phyloP scores from a whole-genome alignment of 371 early-diverging fungal genomes.

The Mucor irregularis region DNA sequence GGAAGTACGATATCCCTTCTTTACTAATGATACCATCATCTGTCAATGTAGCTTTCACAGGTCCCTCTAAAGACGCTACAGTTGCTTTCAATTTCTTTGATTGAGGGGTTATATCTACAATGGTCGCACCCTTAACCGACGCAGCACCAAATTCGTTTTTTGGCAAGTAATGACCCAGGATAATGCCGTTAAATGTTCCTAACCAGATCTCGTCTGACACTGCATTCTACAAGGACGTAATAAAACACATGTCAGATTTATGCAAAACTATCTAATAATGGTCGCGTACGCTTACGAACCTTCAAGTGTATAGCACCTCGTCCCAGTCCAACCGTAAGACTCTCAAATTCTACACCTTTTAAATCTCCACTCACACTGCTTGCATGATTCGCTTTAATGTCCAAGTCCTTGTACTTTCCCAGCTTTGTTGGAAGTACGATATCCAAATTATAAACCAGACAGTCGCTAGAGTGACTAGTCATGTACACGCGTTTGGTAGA shows the following conservation, averaged over 20 bases:
- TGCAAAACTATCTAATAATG: too few species aligned
- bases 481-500: conserved; percentile 7
- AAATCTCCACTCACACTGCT: conserved; percentile 9
- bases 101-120: conserved; percentile 6
- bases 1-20: conserved; percentile 8
- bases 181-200: conserved; percentile 13
- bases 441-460: conserved; percentile 9
- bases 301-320: conserved; percentile 13
- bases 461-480: not conserved
- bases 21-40: not conserved
- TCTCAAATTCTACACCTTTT: not conserved
- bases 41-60: conserved; percentile 5
- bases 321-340: conserved; percentile 12
- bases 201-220: not conserved
- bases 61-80: conserved; percentile 13
- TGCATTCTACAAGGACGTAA: not conserved
- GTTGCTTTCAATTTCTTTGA: conserved; percentile 8
- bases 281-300: not conserved
- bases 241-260: not conserved
- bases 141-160: conserved; percentile 2
- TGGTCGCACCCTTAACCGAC: conserved; percentile 11
- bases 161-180: conserved; percentile 12
- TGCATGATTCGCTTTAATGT: conserved; percentile 3
- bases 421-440: conserved; percentile 4
- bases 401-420: not conserved